A percentile compares a stretch with the other conserved stretches of the same genome.
phyloP scores from a whole-genome alignment of 306 rosid species.

The Fragaria vesca region DNA sequence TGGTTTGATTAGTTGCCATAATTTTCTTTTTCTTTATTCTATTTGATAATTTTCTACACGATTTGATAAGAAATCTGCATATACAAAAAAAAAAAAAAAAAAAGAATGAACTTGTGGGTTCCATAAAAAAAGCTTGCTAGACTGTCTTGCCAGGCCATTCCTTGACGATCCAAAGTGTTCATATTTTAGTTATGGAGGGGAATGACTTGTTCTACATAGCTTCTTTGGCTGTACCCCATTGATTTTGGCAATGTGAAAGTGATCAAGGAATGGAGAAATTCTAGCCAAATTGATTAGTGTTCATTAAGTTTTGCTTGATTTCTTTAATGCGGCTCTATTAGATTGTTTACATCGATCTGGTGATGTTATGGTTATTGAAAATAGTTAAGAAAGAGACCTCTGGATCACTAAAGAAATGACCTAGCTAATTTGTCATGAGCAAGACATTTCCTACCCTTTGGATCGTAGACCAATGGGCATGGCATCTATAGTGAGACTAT shows the following conservation, averaged over 20 bases:
- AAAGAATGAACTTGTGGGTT: slow-evolving; percentile 2
- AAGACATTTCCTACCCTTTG: not conserved
- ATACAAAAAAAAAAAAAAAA: too few relatives aligned
- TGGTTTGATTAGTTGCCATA: not conserved
- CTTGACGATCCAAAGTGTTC: not conserved
- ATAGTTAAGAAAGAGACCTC: not conserved
- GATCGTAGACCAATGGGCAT: not conserved
- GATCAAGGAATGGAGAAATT: not conserved
- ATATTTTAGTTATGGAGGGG: not conserved
- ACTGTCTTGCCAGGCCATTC: slow-evolving; percentile 12
- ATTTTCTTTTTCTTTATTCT: not conserved
- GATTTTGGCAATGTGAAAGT: not conserved
- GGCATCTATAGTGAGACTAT: not conserved
- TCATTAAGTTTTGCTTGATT: not conserved
- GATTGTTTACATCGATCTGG: not conserved
- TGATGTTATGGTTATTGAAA: not conserved
- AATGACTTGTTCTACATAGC: slow-evolving; percentile 9
- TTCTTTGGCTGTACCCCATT: slow-evolving; percentile 11
- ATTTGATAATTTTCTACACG: not conserved
- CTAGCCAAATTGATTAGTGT: not conserved
- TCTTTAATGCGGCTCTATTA: not conserved
- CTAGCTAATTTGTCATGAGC: not conserved
- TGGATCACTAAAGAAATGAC: slow-evolving; percentile 1
- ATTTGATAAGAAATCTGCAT: slow-evolving; percentile 1
- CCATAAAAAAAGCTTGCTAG: not conserved